A percentile compares a stretch with the other conserved stretches of the same genome.
These are phyloP conservation scores for Pichia phayaonensis DNA, from an alignment of 805 yeast genomes.

Conservation along the genomic window DNA sequence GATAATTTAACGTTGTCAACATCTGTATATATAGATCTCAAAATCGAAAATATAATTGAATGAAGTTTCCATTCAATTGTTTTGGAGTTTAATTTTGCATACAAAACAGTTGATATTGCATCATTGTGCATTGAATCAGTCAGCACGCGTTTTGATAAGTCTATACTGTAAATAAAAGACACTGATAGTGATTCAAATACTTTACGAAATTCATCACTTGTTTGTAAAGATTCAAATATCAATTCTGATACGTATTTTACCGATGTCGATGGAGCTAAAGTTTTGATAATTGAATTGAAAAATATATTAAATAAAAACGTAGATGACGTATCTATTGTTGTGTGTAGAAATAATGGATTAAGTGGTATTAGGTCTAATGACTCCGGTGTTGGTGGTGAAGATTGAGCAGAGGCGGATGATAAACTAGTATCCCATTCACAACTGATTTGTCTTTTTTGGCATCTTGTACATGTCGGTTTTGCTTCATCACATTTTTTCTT, in stretches of 20 bases:
- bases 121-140: not conserved
- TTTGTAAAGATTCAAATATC: not conserved
- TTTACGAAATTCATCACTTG: not conserved
- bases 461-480: constrained; percentile 5
- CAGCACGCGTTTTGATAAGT: not conserved
- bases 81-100: too few relatives aligned
- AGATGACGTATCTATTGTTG: not conserved
- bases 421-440: constrained; percentile 16
- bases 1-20: not conserved
- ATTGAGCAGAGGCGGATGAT: not conserved
- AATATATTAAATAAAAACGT: not conserved
- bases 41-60: not conserved
- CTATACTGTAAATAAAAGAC: not conserved
- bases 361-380: not conserved
- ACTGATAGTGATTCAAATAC: not conserved
- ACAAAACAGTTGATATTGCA: not conserved
- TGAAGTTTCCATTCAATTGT: not conserved
- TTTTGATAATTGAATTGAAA: not conserved
- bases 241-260: not conserved
- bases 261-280: not conserved
- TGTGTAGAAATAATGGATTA: not conserved
- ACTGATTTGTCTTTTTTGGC: constrained; percentile 2
- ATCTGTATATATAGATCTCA: not conserved
- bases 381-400: too few relatives aligned
- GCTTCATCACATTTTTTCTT: constrained; percentile 8